Evolutionary conservation across 2,329 filamentous ascomycete species (phyloP).

Genomic region (Neoascochyta sp.): DNA sequence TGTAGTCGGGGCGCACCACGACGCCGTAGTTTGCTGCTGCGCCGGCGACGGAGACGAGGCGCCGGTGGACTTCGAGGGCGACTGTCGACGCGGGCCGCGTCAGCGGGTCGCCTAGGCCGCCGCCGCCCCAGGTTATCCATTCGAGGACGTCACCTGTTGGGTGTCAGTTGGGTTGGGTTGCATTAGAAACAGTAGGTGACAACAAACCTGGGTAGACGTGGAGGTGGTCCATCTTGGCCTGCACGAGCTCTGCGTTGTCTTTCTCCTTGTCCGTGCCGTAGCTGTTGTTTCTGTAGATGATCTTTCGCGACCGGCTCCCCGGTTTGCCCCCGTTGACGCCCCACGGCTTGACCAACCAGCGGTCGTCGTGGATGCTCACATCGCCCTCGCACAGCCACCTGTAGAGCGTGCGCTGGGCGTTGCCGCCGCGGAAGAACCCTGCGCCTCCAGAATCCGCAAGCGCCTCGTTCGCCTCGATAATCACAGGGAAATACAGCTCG

Average conservation of each 20-base stretch:
- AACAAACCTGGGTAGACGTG: conserved; percentile 39
- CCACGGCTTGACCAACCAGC: conserved; percentile 51
- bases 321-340: conserved; percentile 48
- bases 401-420: conserved; percentile 49
- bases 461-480: conserved; percentile 49
- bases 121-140: conserved; percentile 51
- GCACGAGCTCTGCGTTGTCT: conserved; percentile 37
- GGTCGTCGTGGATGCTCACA: conserved; percentile 48
- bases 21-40: conserved; percentile 47
- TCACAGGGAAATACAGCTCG: conserved; percentile 48
- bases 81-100: conserved; percentile 44
- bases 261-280: conserved; percentile 33
- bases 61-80: conserved; percentile 46
- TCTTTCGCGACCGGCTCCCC: conserved; percentile 43
- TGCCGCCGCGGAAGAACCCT: conserved; percentile 48
- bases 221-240: conserved; percentile 50
- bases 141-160: conserved; percentile 46
- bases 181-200: background rate
- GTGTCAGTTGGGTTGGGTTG: background rate
- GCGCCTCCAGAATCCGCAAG: conserved; percentile 49
- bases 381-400: conserved; percentile 47
- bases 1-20: conserved; percentile 40
- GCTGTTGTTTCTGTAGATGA: conserved; percentile 42
- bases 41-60: conserved; percentile 44
- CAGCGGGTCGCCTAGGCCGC: conserved; percentile 48